Evolutionary conservation across 73 alveolate species (phyloP).

Genomic region (Paramecium octaurelia): DNA sequence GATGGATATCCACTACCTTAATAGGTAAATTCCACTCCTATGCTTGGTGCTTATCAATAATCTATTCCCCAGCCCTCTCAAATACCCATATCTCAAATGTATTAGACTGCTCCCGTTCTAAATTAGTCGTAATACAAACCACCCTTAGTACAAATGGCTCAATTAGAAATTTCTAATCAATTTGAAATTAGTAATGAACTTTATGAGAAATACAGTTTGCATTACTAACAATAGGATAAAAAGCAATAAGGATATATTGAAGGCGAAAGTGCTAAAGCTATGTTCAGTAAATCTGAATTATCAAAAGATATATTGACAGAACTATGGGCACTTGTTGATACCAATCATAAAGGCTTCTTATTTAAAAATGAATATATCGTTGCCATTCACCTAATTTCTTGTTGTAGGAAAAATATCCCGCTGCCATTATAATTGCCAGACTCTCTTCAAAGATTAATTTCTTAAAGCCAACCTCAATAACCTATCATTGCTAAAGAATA

Average conservation of each 20-base stretch:
- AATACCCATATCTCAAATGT: not conserved
- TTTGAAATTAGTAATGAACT: not conserved
- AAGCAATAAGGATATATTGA: not conserved
- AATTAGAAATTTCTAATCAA: not conserved
- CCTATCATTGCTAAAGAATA: not conserved
- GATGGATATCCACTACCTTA: not conserved
- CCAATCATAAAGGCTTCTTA: not conserved
- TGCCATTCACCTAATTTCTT: conserved; percentile 26
- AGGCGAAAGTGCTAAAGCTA: not conserved
- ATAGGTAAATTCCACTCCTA: not conserved
- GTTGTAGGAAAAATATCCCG: not conserved
- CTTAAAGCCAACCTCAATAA: not conserved
- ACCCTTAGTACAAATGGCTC: not conserved
- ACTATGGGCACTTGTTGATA: conserved; percentile 21
- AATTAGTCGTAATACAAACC: not conserved
- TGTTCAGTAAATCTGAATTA: not conserved
- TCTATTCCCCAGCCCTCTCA: not conserved
- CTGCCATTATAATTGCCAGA: not conserved
- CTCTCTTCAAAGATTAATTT: not conserved
- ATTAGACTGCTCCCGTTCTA: not conserved
- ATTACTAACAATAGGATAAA: not conserved
- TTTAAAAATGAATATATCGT: conserved; percentile 28
- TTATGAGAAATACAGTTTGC: not conserved
- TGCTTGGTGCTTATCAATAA: not conserved
- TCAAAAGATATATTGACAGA: not conserved